These are phyloP conservation scores for Colletotrichum incanum DNA, from an alignment of 2,329 filamentous ascomycete genomes.

Conservation along the genomic window DNA sequence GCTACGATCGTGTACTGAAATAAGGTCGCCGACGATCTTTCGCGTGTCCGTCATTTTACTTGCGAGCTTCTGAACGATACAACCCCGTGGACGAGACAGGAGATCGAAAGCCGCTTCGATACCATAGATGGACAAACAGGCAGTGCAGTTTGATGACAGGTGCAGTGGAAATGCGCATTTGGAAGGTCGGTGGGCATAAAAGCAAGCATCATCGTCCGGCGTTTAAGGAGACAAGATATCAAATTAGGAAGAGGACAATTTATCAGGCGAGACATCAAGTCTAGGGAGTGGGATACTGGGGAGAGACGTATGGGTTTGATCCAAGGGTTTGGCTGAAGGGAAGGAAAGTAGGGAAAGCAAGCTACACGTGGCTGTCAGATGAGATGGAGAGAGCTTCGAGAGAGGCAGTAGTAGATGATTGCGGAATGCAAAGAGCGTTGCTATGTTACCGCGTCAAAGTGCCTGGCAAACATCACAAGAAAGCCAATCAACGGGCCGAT, in stretches of 20 bases:
- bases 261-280: conserved; percentile 19
- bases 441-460: conserved; percentile 21
- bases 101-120: background rate
- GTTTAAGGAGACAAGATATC: conserved; percentile 38
- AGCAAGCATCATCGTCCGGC: conserved; percentile 41
- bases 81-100: background rate
- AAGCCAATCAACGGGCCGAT: conserved; percentile 11
- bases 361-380: background rate
- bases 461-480: background rate
- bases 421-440: conserved; percentile 25
- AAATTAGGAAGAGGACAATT: conserved; percentile 21
- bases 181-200: conserved; percentile 33
- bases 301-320: background rate
- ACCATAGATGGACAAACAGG: conserved; percentile 13
- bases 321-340: background rate
- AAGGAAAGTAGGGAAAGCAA: background rate
- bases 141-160: conserved; percentile 14
- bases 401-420: conserved; percentile 7
- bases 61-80: background rate
- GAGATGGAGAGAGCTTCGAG: background rate
- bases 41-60: background rate
- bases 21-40: conserved; percentile 52
- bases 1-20: conserved; percentile 85
- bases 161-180: conserved; percentile 27
- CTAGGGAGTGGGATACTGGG: background rate